Evolutionary conservation across 352 stramenopile genomes (phyloP), one percentile per base, ranked within the genome.

Genomic region (Pythium insidiosum): DNA sequence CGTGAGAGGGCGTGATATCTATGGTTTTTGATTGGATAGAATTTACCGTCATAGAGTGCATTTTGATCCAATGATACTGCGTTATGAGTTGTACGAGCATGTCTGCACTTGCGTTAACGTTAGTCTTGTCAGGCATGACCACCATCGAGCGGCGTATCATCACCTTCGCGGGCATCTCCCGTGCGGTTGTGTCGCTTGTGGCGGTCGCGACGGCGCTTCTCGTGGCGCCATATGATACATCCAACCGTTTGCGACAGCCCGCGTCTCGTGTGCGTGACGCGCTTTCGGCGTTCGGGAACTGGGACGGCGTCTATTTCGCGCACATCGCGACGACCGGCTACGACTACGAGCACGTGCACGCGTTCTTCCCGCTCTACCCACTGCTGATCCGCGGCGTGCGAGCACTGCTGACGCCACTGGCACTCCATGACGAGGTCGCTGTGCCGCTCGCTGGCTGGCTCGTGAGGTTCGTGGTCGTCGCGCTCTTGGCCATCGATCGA

Each of bases 271-370:
- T 22, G 9, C 28, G 23, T 11, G 66, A 58, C 5, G 37, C 56
- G 6, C 58, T 88, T 39, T 48, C 63, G 15, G 41, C 57, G 16
- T 64, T 91, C 26, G 73, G 61, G 31, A 87, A 87, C 50, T 95
- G 84, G 84, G 84, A 94, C 58, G 84, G 75, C 42, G 83, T 89
- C 40, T 94, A 83, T 58, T 94, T 75, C 45, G 47, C 66, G 12
- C 61, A 72, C 54, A 93, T 95, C 36, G 84, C 80, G 4, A 43
- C 45, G 13, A 26, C 58, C 22, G 84, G 84, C 43, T 95, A 95
- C 72, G 63, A 70, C 41, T 92, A 86, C 39, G 84, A 95, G 61
- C 75, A 94, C 39, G 63, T 78, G 22, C 75, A 90, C 58, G 77
- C 80, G 33, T 93, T 93, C 61, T 93, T 89, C 54, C 80, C 80